Evolutionary conservation across 768 basidiomycete species (phyloP).

Genomic region (Clitopilus hobsonii): DNA sequence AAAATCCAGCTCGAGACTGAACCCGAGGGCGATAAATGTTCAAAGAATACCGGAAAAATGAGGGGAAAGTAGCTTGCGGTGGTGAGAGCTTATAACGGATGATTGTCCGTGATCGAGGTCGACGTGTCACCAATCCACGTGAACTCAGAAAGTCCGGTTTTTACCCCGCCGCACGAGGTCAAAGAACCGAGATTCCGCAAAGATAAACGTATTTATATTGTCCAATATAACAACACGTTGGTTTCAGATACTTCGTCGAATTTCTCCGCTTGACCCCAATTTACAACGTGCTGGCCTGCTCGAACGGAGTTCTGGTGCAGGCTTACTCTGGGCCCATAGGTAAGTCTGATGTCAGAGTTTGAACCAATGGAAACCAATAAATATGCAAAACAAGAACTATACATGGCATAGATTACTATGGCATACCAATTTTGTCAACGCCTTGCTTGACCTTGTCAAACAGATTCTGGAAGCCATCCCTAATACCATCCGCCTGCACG

Average conservation of each 20-base stretch:
- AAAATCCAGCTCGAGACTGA: slow-evolving; percentile 29
- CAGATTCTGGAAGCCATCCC: slow-evolving; percentile 84
- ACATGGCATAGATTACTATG: slow-evolving; percentile 24
- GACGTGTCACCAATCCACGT: slow-evolving; percentile 33
- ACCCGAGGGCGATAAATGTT: slow-evolving; percentile 20
- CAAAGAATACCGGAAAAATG: slow-evolving; percentile 15
- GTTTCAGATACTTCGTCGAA: not conserved
- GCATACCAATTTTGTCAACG: slow-evolving; percentile 59
- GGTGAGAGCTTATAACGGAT: slow-evolving; percentile 2
- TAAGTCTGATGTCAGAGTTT: no score
- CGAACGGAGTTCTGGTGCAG: no score
- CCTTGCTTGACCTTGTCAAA: slow-evolving; percentile 88
- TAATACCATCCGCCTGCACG: slow-evolving; percentile 81
- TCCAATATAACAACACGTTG: not conserved
- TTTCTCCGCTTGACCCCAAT: no score
- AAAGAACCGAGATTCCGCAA: no score
- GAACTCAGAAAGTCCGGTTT: slow-evolving; percentile 7
- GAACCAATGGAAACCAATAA: no score
- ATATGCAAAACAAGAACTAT: not conserved
- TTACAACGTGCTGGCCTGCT: no score
- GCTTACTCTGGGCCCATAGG: no score
- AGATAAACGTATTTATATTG: not conserved
- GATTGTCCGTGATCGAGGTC: slow-evolving; percentile 15
- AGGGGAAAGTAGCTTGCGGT: slow-evolving; percentile 16
- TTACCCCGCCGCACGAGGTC: not conserved